Evolutionary conservation across 352 stramenopile genomes (phyloP).

Genomic region (Globisporangium camurandrum): DNA sequence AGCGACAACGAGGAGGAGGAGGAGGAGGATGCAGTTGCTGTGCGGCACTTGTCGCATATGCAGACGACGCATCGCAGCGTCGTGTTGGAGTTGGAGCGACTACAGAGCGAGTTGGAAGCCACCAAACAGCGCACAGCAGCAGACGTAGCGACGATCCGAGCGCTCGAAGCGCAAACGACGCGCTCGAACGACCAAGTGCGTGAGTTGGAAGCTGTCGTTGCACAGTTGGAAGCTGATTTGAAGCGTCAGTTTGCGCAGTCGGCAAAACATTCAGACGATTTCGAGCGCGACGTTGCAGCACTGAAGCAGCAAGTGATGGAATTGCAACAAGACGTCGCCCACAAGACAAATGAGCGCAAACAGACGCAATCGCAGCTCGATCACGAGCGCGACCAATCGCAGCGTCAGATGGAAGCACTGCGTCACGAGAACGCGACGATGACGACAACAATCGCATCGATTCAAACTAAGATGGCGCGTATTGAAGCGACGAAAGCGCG

Average conservation of each 20-base stretch:
- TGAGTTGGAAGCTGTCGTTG: slow-evolving; percentile 35
- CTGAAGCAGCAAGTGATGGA: slow-evolving; percentile 30
- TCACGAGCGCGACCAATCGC: slow-evolving; percentile 28
- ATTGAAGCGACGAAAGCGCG: slow-evolving; percentile 33
- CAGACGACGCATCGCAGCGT: slow-evolving; percentile 26
- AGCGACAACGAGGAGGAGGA: background rate
- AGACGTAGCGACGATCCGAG: slow-evolving; percentile 22
- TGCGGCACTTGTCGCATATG: slow-evolving; percentile 25
- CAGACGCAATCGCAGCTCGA: slow-evolving; percentile 38
- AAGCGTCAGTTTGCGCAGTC: slow-evolving; percentile 41
- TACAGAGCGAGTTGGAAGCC: slow-evolving; percentile 40
- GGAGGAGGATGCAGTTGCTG: slow-evolving; percentile 21
- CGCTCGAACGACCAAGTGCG: slow-evolving; percentile 32
- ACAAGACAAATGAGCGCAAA: slow-evolving; percentile 26
- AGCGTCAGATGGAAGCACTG: slow-evolving; percentile 31
- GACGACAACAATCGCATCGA: slow-evolving; percentile 21
- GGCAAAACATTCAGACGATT: slow-evolving; percentile 27
- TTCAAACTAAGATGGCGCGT: slow-evolving; percentile 34
- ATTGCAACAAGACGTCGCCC: slow-evolving; percentile 30
- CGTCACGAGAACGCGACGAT: slow-evolving; percentile 34
- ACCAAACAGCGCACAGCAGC: slow-evolving; percentile 24
- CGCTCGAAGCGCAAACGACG: slow-evolving; percentile 32
- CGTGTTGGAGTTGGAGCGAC: slow-evolving; percentile 29
- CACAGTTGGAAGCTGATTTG: slow-evolving; percentile 31
- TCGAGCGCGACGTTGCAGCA: slow-evolving; percentile 36